A percentile compares a stretch with the other conserved stretches of the same genome.
These are phyloP conservation scores for Pezicula carpinea DNA, from an alignment of 2,329 filamentous ascomycete genomes.

Conservation along the genomic window DNA sequence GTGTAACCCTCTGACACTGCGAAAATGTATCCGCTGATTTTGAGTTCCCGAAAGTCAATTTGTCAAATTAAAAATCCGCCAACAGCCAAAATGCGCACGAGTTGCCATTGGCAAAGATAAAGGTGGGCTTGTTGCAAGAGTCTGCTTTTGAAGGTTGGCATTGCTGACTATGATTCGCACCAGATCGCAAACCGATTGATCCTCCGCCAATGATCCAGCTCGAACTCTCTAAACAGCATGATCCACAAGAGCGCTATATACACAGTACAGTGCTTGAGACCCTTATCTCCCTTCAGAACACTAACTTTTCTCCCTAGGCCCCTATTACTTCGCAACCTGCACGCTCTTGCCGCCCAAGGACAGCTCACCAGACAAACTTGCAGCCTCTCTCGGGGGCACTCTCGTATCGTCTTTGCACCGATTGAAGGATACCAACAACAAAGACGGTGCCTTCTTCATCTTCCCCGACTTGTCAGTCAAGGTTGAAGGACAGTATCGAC, in stretches of 20 bases:
- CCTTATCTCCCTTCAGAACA: not conserved
- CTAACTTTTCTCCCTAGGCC: slow-evolving; percentile 30
- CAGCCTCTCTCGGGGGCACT: slow-evolving; percentile 62
- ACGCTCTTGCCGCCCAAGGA: slow-evolving; percentile 38
- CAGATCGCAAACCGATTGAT: slow-evolving; percentile 20
- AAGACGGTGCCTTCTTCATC: slow-evolving; percentile 83
- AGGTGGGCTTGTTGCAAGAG: not conserved
- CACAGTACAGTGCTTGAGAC: slow-evolving; percentile 46
- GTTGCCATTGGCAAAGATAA: slow-evolving; percentile 1
- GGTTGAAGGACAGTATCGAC: slow-evolving; percentile 64
- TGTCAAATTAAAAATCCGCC: not conserved
- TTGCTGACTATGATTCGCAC: not conserved
- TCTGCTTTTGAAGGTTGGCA: not conserved
- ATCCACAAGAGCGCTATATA: slow-evolving; percentile 43
- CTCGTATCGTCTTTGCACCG: slow-evolving; percentile 77
- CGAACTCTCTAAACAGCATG: slow-evolving; percentile 36
- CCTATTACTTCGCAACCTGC: slow-evolving; percentile 45
- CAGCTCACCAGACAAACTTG: slow-evolving; percentile 33
- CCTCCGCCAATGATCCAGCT: slow-evolving; percentile 78
- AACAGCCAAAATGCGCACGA: not conserved
- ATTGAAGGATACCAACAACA: slow-evolving; percentile 72
- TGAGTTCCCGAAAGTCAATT: not conserved
- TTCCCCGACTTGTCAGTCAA: slow-evolving; percentile 83
- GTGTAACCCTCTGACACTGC: not conserved
- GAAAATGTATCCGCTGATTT: not conserved